These are phyloP conservation scores for Suhomyces panamericanus DNA, from an alignment of 1,139 yeast genomes.

Conservation along the genomic window DNA sequence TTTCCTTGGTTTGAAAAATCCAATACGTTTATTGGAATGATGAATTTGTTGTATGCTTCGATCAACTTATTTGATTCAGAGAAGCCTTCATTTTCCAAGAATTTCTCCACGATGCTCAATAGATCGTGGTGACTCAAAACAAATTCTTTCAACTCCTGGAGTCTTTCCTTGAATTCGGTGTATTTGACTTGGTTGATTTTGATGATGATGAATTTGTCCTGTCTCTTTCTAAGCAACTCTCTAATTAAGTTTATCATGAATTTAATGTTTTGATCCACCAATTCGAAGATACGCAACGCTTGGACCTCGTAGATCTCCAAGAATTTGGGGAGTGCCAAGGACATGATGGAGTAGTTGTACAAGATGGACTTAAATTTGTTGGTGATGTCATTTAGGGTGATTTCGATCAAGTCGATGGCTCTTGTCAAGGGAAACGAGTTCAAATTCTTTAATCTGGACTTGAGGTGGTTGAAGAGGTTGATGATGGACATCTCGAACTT, in stretches of 20 bases:
- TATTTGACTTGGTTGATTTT: constrained; percentile 53
- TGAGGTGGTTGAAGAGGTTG: constrained; percentile 60
- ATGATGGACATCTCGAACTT: constrained; percentile 49
- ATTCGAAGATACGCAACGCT: constrained; percentile 21
- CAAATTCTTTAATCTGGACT: constrained; percentile 50
- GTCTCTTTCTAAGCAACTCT: constrained; percentile 72
- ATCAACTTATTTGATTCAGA: constrained; percentile 22
- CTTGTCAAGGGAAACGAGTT: constrained; percentile 66
- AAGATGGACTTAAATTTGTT: constrained; percentile 26
- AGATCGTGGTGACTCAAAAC: constrained; percentile 58
- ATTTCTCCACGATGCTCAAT: constrained; percentile 30
- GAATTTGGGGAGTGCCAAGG: constrained; percentile 28
- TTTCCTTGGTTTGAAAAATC: constrained; percentile 37
- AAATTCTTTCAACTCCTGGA: constrained; percentile 47
- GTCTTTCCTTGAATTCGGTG: constrained; percentile 43
- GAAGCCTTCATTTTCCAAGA: constrained; percentile 20
- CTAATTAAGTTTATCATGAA: constrained; percentile 55
- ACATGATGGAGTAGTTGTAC: constrained; percentile 26
- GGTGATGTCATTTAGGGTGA: constrained; percentile 43
- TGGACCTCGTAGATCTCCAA: constrained; percentile 18
- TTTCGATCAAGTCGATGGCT: constrained; percentile 64
- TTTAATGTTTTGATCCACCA: constrained; percentile 38
- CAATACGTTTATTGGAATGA: constrained; percentile 31
- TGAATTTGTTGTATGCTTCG: constrained; percentile 34
- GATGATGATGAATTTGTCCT: constrained; percentile 69